A percentile compares a stretch with the other conserved stretches of the same genome.
phyloP scores from a whole-genome alignment of 805 yeast species.

The Saturnispora sekii region DNA sequence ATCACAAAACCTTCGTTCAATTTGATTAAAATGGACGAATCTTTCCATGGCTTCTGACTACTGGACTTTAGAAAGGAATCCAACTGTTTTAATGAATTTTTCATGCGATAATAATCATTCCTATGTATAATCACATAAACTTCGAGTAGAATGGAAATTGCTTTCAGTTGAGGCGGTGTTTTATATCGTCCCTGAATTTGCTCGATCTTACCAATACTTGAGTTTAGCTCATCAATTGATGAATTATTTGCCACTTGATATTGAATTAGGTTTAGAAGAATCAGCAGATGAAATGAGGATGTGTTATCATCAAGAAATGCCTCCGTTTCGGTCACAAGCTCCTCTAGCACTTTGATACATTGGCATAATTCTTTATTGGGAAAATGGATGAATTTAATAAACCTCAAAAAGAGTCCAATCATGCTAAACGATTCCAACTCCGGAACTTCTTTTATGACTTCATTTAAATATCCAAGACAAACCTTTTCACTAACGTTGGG shows the following conservation, averaged over 20 bases:
- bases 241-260: conserved; percentile 26
- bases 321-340: conserved; percentile 10
- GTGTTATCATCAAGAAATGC: conserved; percentile 7
- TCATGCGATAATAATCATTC: conserved; percentile 21
- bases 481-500: conserved; percentile 14
- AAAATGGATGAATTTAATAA: conserved; percentile 26
- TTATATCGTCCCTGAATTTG: conserved; percentile 1
- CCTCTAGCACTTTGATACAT: conserved; percentile 17
- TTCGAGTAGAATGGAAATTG: conserved; percentile 23
- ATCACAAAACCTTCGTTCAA: conserved; percentile 15
- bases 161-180: conserved; percentile 27
- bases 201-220: conserved; percentile 16
- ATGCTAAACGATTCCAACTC: background rate
- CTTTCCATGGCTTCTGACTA: conserved; percentile 13
- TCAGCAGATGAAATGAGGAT: conserved; percentile 17
- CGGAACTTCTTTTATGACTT: conserved; percentile 17
- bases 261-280: conserved; percentile 25
- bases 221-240: conserved; percentile 17
- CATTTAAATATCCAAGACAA: conserved; percentile 26
- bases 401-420: conserved; percentile 24
- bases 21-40: background rate
- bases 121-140: conserved; percentile 23
- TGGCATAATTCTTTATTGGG: conserved; percentile 21
- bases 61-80: conserved; percentile 18
- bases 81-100: conserved; percentile 19